Conservation (phyloP, 1,284 basidiomycete genomes). For the Earliella scabrosa region DNA sequence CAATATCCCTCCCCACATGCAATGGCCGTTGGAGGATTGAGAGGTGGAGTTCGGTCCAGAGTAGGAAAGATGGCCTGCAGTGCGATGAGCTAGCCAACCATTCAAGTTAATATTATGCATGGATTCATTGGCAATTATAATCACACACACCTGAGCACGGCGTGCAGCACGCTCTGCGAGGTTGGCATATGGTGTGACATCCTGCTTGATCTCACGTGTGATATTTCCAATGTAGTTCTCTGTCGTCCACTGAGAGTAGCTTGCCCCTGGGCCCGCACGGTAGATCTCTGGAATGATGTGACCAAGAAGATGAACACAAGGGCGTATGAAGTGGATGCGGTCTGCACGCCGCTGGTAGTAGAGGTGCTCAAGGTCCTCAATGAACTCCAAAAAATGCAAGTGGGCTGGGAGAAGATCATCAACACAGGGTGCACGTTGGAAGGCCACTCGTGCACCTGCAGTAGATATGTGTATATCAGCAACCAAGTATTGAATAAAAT, state of each 20-base stretch:
- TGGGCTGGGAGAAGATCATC: background rate
- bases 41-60: background rate
- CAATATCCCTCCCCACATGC: slow-evolving; percentile 17
- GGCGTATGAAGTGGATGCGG: slow-evolving; percentile 30
- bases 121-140: background rate
- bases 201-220: slow-evolving; percentile 26
- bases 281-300: slow-evolving; percentile 21
- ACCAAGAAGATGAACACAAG: slow-evolving; percentile 23
- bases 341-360: slow-evolving; percentile 24
- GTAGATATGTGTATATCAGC: too few relatives aligned
- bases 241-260: slow-evolving; percentile 26
- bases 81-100: background rate
- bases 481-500: too few relatives aligned
- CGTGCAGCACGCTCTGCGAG: slow-evolving; percentile 20
- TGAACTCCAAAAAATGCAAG: slow-evolving; percentile 16
- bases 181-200: slow-evolving; percentile 26
- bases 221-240: slow-evolving; percentile 32
- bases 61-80: slow-evolving; percentile 19
- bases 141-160: slow-evolving; percentile 12
- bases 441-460: slow-evolving; percentile 15
- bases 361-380: slow-evolving; percentile 26
- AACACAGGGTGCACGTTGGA: slow-evolving; percentile 12
- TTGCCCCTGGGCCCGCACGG: slow-evolving; percentile 21
- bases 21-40: background rate
- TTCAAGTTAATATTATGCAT: background rate